Evolutionary conservation across 768 basidiomycete genomes (phyloP).

Genomic region (Lyophyllum decastes): DNA sequence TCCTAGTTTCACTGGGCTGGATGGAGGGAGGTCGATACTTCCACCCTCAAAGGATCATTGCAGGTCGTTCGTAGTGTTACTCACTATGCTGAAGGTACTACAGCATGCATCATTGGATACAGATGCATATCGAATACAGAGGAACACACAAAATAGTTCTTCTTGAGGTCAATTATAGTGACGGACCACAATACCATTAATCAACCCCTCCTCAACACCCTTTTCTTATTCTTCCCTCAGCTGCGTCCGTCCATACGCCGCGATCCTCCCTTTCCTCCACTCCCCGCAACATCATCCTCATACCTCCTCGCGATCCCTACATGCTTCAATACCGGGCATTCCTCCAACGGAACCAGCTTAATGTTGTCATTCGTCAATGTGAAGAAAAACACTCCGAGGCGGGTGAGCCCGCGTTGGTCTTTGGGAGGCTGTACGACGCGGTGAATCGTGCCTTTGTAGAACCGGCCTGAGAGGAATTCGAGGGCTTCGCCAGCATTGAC

Average conservation of each 20-base stretch:
- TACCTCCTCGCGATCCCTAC: constrained; percentile 34
- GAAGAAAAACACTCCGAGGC: constrained; percentile 53
- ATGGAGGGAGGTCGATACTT: constrained; percentile 30
- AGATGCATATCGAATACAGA: background rate
- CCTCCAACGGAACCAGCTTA: constrained; percentile 36
- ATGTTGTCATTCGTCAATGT: constrained; percentile 44
- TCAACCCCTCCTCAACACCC: constrained; percentile 46
- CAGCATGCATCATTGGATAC: no score
- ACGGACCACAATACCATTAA: constrained; percentile 45
- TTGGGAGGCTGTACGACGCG: constrained; percentile 49
- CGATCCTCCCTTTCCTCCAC: constrained; percentile 41
- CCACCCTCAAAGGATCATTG: constrained; percentile 53
- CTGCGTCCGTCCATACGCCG: constrained; percentile 40
- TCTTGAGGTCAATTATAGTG: no score
- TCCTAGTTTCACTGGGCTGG: constrained; percentile 36
- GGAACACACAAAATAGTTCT: constrained; percentile 17
- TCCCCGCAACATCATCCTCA: constrained; percentile 32
- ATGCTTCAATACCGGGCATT: constrained; percentile 44
- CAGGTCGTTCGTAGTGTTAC: no score
- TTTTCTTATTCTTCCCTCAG: constrained; percentile 32
- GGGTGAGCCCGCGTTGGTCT: constrained; percentile 42
- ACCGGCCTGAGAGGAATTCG: constrained; percentile 49
- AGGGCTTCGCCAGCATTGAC: constrained; percentile 51
- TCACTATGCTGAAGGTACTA: no score
- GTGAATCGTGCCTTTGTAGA: constrained; percentile 50